Evolutionary conservation across 2,329 filamentous ascomycete species (phyloP).

Genomic region (Penicillium rolfsii): DNA sequence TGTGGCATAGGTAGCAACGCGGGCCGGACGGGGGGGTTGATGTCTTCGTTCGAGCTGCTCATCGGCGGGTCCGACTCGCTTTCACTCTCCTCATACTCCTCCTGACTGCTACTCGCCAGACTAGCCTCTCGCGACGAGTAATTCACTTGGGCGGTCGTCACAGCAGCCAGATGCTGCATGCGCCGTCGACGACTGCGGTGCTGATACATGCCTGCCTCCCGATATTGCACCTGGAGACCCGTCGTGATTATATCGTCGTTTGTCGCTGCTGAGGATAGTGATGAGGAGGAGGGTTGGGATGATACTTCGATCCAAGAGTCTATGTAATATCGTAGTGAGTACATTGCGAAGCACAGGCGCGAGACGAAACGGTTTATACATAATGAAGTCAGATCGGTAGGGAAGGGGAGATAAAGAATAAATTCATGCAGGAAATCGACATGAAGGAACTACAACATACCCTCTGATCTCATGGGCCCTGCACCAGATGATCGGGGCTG

Average conservation of each 20-base stretch:
- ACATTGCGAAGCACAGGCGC: constrained; percentile 36
- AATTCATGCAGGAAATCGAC: constrained; percentile 11
- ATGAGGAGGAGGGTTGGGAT: constrained; percentile 91
- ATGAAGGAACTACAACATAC: constrained; percentile 37
- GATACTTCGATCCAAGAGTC: constrained; percentile 97
- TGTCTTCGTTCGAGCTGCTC: constrained; percentile 65
- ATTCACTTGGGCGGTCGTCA: constrained; percentile 46
- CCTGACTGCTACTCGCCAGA: constrained; percentile 72
- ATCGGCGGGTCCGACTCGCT: constrained; percentile 78
- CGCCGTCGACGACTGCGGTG: constrained; percentile 61
- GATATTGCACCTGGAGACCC: constrained; percentile 74
- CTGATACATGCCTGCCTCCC: constrained; percentile 53
- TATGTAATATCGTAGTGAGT: constrained; percentile 56
- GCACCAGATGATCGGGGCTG: constrained; percentile 43
- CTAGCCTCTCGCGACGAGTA: constrained; percentile 51
- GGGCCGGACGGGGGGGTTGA: constrained; percentile 38
- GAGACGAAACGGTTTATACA: constrained; percentile 20
- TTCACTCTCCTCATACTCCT: constrained; percentile 93
- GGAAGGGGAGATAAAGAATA: neutral
- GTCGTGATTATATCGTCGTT: constrained; percentile 88
- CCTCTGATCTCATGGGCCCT: constrained; percentile 47
- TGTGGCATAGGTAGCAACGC: constrained; percentile 29
- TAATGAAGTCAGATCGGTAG: constrained; percentile 23
- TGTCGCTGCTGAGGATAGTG: constrained; percentile 73
- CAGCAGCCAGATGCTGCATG: constrained; percentile 39